These are phyloP conservation scores for Acacia melanoxylon DNA, from an alignment of 306 rosid species.

Conservation along the genomic window DNA sequence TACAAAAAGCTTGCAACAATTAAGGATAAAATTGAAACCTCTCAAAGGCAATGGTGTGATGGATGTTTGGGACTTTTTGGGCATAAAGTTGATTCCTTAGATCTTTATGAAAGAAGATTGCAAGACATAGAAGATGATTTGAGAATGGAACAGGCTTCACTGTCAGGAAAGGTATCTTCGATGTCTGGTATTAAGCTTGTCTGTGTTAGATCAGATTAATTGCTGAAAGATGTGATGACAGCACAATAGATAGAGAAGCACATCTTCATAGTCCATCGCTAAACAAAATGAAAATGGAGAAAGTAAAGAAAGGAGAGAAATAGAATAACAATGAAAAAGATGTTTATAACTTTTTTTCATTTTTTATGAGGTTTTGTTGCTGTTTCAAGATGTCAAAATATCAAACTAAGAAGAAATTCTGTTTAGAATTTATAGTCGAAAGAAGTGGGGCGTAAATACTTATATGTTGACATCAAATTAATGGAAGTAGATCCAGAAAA, in stretches of 20 bases:
- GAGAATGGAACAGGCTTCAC: constrained; percentile 66
- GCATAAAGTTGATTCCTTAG: constrained; percentile 47
- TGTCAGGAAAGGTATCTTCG: constrained; percentile 56
- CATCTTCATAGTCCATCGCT: constrained; percentile 12
- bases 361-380: background rate
- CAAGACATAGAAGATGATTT: constrained; percentile 62
- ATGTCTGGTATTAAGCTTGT: constrained; percentile 4
- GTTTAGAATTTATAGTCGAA: background rate
- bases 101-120: constrained; percentile 62
- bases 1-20: constrained; percentile 53
- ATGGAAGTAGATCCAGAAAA: background rate
- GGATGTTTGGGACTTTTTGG: constrained; percentile 73
- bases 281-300: constrained; percentile 6
- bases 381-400: background rate
- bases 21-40: constrained; percentile 36
- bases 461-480: background rate
- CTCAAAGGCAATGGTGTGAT: constrained; percentile 47
- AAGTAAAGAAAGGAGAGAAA: background rate
- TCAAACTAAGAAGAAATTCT: background rate
- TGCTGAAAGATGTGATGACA: background rate
- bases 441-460: background rate
- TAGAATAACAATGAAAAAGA: background rate
- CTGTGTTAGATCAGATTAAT: constrained; percentile 18
- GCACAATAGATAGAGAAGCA: constrained; percentile 18
- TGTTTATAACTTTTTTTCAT: background rate